phyloP scores from a whole-genome alignment of 176 grass and related monocot species.

The Leersia perrieri region DNA sequence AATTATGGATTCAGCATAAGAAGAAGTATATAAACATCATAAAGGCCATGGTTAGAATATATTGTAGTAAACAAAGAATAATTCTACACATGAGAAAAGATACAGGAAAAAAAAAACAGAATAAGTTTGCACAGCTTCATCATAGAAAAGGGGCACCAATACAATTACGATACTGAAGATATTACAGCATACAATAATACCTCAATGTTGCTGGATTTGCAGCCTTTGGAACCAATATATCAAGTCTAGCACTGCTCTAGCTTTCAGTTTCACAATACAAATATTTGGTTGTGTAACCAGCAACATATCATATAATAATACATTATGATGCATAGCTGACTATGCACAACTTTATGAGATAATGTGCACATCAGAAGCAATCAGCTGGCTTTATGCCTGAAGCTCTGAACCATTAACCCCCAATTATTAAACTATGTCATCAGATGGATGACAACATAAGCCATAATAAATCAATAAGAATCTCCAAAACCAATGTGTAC shows the following conservation, averaged over 20 bases:
- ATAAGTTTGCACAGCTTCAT: background rate
- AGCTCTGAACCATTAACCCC: background rate
- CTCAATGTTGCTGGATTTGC: background rate
- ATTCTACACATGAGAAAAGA: background rate
- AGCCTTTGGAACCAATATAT: constrained; percentile 13
- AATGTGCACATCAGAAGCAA: background rate
- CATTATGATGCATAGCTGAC: background rate
- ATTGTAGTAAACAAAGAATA: background rate
- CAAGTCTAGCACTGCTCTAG: background rate
- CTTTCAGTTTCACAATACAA: constrained; percentile 17
- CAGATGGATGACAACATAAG: background rate
- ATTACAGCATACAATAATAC: background rate
- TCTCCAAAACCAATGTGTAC: background rate
- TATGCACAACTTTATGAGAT: background rate
- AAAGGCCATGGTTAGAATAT: background rate
- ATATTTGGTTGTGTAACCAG: background rate
- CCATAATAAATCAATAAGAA: constrained; percentile 1
- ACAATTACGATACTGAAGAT: background rate
- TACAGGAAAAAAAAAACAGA: background rate
- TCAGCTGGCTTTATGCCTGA: background rate
- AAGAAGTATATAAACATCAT: background rate
- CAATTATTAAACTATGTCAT: constrained; percentile 5
- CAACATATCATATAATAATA: background rate
- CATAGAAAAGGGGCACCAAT: background rate
- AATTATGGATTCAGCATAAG: background rate